Evolutionary conservation across 2,329 filamentous ascomycete genomes (phyloP).

Genomic region (Fulvia fulva): DNA sequence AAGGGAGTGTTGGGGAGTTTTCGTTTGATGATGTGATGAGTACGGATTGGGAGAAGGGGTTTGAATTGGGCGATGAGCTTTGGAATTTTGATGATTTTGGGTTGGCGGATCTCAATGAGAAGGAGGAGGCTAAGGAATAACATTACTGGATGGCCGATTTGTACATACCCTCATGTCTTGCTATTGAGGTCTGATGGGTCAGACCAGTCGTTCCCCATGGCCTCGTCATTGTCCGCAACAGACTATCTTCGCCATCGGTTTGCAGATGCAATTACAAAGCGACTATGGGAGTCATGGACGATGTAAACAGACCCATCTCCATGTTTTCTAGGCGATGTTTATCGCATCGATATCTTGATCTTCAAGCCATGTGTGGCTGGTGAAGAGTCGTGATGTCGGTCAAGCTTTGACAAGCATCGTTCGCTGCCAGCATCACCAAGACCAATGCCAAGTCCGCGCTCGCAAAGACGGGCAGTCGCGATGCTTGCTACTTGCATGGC

Average conservation of each 20-base stretch:
- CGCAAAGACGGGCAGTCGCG: neutral
- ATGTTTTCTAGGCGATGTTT: too few species aligned
- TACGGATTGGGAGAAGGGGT: slow-evolving; percentile 8
- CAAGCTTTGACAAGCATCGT: neutral
- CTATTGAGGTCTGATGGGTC: too few species aligned
- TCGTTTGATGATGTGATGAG: slow-evolving; percentile 10
- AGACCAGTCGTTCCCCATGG: too few species aligned
- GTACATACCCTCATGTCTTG: too few species aligned
- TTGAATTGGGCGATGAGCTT: slow-evolving; percentile 3
- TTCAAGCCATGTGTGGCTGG: neutral
- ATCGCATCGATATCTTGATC: too few species aligned
- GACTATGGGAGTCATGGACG: too few species aligned
- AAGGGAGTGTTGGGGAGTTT: neutral
- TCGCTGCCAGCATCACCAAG: neutral
- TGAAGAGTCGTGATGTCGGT: neutral
- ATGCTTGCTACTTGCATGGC: neutral
- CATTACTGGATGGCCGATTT: neutral
- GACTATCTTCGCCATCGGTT: too few species aligned
- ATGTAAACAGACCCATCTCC: too few species aligned
- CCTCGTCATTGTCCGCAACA: too few species aligned
- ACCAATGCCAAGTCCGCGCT: neutral
- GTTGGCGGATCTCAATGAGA: neutral
- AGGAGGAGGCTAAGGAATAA: neutral
- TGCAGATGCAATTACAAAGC: too few species aligned
- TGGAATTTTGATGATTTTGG: neutral